phyloP scores from a whole-genome alignment of 2,329 filamentous ascomycete genomes.

The Neurospora crassa region DNA sequence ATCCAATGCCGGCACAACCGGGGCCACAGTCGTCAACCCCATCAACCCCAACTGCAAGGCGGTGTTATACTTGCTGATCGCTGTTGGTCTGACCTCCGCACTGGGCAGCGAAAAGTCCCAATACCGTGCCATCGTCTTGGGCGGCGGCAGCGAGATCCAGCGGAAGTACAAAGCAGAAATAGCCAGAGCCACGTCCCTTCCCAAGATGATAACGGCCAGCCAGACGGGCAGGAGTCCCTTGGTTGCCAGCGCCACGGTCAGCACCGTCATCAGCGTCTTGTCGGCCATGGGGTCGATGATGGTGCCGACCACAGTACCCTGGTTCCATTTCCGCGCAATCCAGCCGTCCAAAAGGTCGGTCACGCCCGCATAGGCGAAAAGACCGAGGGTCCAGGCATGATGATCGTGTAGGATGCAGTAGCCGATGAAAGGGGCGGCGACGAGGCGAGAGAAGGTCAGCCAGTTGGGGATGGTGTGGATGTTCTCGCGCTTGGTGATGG shows the following conservation, averaged over 20 bases:
- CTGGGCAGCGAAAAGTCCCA: constrained; percentile 95
- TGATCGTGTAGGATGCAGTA: constrained; percentile 82
- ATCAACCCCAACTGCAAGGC: constrained; percentile 83
- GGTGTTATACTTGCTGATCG: constrained; percentile 86
- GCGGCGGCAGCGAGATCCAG: constrained; percentile 85
- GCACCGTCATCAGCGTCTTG: constrained; percentile 88
- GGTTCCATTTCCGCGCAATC: constrained; percentile 79
- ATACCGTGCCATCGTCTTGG: constrained; percentile 85
- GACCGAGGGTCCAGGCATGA: constrained; percentile 64
- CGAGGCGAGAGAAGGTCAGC: constrained; percentile 75
- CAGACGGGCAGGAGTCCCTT: constrained; percentile 81
- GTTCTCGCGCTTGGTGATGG: constrained; percentile 58
- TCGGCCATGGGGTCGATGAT: constrained; percentile 96
- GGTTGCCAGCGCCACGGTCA: constrained; percentile 75
- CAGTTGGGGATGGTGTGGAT: constrained; percentile 97
- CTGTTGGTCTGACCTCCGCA: constrained; percentile 74
- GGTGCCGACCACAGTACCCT: constrained; percentile 88
- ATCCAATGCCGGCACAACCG: constrained; percentile 53
- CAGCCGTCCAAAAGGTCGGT: constrained; percentile 91
- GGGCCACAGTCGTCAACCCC: constrained; percentile 72
- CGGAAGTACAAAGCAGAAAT: constrained; percentile 89
- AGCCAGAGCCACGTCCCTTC: constrained; percentile 73
- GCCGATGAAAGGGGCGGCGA: constrained; percentile 75
- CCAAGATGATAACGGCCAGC: constrained; percentile 82
- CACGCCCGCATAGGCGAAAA: constrained; percentile 88